Percentiles rank a stretch among this genome's conserved stretches.
Evolutionary conservation across 805 yeast species (phyloP).

Genomic region (Saccharomycopsis fibuligera): DNA sequence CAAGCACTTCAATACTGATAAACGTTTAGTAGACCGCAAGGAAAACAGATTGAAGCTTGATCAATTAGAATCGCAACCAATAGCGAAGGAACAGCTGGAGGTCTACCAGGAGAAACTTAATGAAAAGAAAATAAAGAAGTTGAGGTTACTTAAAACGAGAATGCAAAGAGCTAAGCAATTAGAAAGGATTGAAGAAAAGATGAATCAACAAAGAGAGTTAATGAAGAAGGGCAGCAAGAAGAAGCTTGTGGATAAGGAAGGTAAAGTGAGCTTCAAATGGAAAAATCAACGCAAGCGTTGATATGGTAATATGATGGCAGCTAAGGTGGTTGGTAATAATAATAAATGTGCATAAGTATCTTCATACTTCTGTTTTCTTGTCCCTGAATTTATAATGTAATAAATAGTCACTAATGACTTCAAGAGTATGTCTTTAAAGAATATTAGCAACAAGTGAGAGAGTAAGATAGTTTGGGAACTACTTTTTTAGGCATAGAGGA

Average conservation of each 20-base stretch:
- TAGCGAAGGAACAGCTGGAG: slow-evolving; percentile 22
- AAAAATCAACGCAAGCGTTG: slow-evolving; percentile 58
- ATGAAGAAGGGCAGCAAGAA: slow-evolving; percentile 88
- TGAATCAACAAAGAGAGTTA: slow-evolving; percentile 75
- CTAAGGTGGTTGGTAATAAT: too few relatives aligned
- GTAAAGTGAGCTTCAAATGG: slow-evolving; percentile 77
- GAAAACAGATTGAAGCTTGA: slow-evolving; percentile 65
- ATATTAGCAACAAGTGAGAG: too few relatives aligned
- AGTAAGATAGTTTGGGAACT: too few relatives aligned
- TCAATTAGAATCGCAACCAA: slow-evolving; percentile 33
- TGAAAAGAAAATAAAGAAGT: slow-evolving; percentile 54
- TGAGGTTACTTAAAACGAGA: slow-evolving; percentile 53
- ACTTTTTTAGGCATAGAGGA: too few relatives aligned
- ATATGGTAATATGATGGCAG: too few relatives aligned
- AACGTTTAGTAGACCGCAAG: slow-evolving; percentile 49
- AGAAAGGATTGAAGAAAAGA: slow-evolving; percentile 57
- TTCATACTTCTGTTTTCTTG: too few relatives aligned
- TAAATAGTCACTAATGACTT: too few relatives aligned
- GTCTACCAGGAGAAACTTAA: slow-evolving; percentile 32
- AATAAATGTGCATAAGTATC: background rate
- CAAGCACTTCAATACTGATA: slow-evolving; percentile 64
- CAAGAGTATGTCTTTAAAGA: too few relatives aligned
- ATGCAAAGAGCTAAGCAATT: slow-evolving; percentile 67
- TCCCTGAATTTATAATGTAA: too few relatives aligned
- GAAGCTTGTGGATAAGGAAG: slow-evolving; percentile 61